phyloP scores from a whole-genome alignment of 768 basidiomycete species.

The Phlebiopsis flavidoalba region DNA sequence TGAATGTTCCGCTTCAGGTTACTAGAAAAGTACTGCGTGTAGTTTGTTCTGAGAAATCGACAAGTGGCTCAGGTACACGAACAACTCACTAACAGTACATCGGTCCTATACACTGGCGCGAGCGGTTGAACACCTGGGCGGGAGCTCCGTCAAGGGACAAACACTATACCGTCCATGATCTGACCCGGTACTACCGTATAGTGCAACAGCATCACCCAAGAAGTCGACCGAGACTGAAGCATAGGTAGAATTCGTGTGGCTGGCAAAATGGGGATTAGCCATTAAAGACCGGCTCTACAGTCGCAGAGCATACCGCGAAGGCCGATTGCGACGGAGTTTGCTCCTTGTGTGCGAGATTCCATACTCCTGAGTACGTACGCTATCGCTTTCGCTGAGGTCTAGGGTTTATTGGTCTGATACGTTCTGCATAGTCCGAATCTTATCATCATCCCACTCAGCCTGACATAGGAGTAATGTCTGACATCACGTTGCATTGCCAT shows the following conservation, averaged over 20 bases:
- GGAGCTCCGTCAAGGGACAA: slow-evolving; percentile 1
- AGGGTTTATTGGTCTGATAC: not conserved
- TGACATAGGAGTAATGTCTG: not conserved
- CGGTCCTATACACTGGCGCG: not conserved
- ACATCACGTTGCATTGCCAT: slow-evolving; percentile 1
- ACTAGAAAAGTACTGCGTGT: not conserved
- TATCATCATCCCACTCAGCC: not conserved
- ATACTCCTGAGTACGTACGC: not conserved
- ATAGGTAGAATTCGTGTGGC: not conserved
- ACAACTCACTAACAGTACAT: not conserved
- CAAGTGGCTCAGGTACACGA: not conserved
- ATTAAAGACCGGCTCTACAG: no score
- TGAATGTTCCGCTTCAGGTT: not conserved
- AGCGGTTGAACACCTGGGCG: not conserved
- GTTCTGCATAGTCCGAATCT: not conserved
- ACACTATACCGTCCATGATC: slow-evolving; percentile 6
- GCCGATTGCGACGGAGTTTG: no score
- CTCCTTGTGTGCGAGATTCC: no score
- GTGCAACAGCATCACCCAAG: not conserved
- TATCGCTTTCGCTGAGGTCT: not conserved
- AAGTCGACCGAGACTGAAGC: not conserved
- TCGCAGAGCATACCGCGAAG: no score
- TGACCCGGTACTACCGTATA: slow-evolving; percentile 1
- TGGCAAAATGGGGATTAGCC: not conserved
- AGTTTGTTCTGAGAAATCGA: not conserved